Evolutionary conservation across 192 early-diverging fungal species (phyloP), one percentile per base, ranked within the genome.

Genomic region (Coemansia umbellata): DNA sequence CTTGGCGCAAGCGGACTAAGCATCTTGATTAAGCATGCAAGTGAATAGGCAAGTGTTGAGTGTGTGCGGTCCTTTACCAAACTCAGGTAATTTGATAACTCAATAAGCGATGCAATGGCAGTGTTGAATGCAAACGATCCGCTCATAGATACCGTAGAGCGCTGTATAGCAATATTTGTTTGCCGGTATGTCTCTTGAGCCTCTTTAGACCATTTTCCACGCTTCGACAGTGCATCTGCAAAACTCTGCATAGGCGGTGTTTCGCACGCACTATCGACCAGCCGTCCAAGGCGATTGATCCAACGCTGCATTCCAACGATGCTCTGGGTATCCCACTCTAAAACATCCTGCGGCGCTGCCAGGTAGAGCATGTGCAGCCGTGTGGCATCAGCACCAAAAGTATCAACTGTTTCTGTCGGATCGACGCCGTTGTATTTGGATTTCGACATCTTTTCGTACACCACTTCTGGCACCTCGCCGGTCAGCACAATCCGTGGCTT

Each of bases 381-480:
- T 4, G 88, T 89, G 8, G 89, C 84, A 67, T 98, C 93, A 7
- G 85, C 84, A 4, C 95, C 95, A 58, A 88, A 66, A 5, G 31
- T 52, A 14, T 10, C 35, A 11, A 73, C 57, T 33, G 64, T 63
- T 56, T 82, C 83, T 33, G 74, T 66, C 3, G 95, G 95, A 55
- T 94, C 87, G 4, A 94, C 85, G 31, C 95, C 95, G 52, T 98
- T 98, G 62, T 85, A 86, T 74, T 98, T 98, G 35, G 90, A 92
- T 67, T 95, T 98, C 54, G 89, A 91, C 95, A 98, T 98, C 58
- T 98, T 98, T 61, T 98, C 95, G 58, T 80, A 91, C 23, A 85
- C 78, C 19, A 82, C 62, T 5, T 64, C 50, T 0, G 89, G 81
- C 8, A 45, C 17, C 39, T 81, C 43, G 44, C 87, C 86, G 5